Evolutionary conservation across 2,329 filamentous ascomycete genomes (phyloP).

Genomic region (Fusarium foetens): DNA sequence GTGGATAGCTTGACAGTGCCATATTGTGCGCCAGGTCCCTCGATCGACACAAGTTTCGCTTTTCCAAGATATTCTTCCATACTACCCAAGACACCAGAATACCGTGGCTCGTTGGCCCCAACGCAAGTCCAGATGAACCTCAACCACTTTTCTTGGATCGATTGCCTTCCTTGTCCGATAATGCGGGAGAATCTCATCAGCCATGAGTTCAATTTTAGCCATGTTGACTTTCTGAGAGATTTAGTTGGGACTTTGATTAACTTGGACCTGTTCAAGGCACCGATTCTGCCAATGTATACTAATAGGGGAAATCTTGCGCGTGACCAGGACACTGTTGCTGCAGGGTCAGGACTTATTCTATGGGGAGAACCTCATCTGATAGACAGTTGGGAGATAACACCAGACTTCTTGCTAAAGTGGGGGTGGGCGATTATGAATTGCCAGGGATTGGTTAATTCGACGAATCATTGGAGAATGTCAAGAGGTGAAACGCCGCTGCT

Average conservation of each 20-base stretch:
- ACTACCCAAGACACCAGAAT: background rate
- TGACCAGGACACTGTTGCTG: fast-evolving
- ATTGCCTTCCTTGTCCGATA: background rate
- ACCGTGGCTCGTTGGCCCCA: background rate
- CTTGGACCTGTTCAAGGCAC: background rate
- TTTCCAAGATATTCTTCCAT: background rate
- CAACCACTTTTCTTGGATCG: background rate
- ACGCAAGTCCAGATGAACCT: background rate
- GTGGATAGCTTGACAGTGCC: background rate
- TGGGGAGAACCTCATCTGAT: background rate
- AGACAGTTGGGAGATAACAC: background rate
- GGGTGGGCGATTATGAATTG: background rate
- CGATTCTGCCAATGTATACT: fast-evolving
- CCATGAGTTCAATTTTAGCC: background rate
- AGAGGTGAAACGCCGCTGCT: background rate
- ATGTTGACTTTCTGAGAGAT: background rate
- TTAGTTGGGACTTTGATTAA: background rate
- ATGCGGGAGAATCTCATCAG: background rate
- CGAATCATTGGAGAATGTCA: background rate
- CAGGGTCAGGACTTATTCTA: background rate
- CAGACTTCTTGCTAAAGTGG: background rate
- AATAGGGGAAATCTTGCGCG: fast-evolving
- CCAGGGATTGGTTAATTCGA: background rate
- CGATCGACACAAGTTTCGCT: background rate
- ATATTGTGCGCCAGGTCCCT: background rate